Percentiles rank a stretch among this genome's conserved stretches.
Evolutionary conservation across 495 filamentous ascomycete genomes (phyloP).

Genomic region (Penicillium coprophilum): DNA sequence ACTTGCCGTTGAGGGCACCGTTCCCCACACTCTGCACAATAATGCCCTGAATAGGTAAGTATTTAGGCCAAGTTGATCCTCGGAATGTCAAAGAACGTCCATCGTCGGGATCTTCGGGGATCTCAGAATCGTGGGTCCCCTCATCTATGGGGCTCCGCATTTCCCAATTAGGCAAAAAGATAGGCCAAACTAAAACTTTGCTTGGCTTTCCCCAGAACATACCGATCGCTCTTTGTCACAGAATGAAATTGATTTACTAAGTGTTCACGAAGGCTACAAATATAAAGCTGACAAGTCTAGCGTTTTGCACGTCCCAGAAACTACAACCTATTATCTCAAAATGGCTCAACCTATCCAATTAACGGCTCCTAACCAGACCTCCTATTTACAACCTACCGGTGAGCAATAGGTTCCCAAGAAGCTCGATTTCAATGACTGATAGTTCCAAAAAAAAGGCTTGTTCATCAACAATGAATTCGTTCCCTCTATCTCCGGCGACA

Average conservation of each 20-base stretch:
- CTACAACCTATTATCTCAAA: neutral
- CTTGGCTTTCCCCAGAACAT: neutral
- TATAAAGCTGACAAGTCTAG: neutral
- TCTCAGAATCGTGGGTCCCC: neutral
- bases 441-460: neutral
- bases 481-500: neutral
- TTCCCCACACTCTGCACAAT: neutral
- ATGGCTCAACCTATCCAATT: conserved; percentile 6
- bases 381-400: conserved; percentile 1
- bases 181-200: neutral
- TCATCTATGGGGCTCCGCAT: neutral
- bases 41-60: neutral
- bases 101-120: neutral
- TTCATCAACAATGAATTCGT: conserved; percentile 12
- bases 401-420: neutral
- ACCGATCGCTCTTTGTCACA: neutral
- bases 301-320: neutral
- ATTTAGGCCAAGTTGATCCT: neutral
- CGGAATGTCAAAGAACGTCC: neutral
- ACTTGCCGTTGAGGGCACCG: neutral
- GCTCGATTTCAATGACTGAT: neutral
- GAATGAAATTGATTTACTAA: neutral
- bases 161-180: conserved; percentile 4
- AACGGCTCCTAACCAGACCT: neutral
- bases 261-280: neutral